A percentile compares a stretch with the other conserved stretches of the same genome.
Evolutionary conservation across 345 rosid genomes (phyloP).

Genomic region (Laguncularia racemosa): DNA sequence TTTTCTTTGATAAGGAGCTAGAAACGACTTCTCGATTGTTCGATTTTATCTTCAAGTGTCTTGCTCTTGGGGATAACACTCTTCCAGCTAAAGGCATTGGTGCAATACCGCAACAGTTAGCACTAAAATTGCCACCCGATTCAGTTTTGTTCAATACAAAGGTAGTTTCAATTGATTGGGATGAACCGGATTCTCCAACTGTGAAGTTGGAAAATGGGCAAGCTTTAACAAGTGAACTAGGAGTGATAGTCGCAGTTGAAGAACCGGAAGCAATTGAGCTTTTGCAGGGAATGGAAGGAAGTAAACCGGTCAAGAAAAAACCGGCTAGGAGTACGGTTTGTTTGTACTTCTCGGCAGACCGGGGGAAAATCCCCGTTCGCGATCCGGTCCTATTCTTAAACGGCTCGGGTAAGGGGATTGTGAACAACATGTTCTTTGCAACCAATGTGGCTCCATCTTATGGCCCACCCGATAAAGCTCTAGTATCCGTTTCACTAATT

Average conservation of each 20-base stretch:
- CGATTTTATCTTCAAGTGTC: conserved; percentile 79
- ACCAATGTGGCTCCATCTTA: conserved; percentile 79
- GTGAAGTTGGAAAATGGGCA: conserved; percentile 55
- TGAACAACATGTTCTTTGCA: conserved; percentile 87
- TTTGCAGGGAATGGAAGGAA: conserved; percentile 29
- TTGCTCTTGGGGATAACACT: conserved; percentile 83
- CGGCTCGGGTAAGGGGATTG: conserved; percentile 67
- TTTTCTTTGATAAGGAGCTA: conserved; percentile 73
- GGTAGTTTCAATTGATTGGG: conserved; percentile 45
- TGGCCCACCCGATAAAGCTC: conserved; percentile 59
- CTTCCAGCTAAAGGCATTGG: conserved; percentile 80
- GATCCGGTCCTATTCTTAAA: conserved; percentile 77
- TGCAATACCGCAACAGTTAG: conserved; percentile 65
- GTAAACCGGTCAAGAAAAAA: conserved; percentile 21
- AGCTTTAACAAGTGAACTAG: conserved; percentile 40
- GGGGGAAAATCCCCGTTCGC: conserved; percentile 39
- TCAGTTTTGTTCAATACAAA: conserved; percentile 45
- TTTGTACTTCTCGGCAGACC: conserved; percentile 59
- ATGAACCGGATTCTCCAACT: conserved; percentile 16
- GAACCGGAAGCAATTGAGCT: conserved; percentile 58
- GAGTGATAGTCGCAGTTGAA: conserved; percentile 80
- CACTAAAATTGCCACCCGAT: conserved; percentile 39
- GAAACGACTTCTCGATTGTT: conserved; percentile 80
- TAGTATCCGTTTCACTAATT: conserved; percentile 73
- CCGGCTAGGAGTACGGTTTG: conserved; percentile 68